Conservation (phyloP, 2,329 filamentous ascomycete genomes). For the Venturia effusa region DNA sequence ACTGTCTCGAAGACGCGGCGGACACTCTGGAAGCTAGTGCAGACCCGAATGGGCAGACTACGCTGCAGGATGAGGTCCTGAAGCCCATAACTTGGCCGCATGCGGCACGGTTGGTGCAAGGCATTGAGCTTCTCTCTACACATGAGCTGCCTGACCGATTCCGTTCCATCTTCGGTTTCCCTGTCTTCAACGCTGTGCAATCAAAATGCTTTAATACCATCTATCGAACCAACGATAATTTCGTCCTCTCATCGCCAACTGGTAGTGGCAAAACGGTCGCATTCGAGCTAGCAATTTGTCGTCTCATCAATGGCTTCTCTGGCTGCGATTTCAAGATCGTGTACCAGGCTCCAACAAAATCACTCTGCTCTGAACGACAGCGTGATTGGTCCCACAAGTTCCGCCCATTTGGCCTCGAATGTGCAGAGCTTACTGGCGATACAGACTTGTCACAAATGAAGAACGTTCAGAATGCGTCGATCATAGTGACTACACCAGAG, state of each 20-base stretch:
- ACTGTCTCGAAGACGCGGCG: background rate
- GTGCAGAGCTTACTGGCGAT: constrained; percentile 73
- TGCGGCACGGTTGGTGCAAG: constrained; percentile 39
- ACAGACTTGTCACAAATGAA: constrained; percentile 57
- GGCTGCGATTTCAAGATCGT: constrained; percentile 64
- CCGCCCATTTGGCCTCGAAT: constrained; percentile 51
- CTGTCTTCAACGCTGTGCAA: constrained; percentile 71
- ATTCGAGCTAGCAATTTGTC: constrained; percentile 73
- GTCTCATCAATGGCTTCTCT: constrained; percentile 46
- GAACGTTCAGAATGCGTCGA: constrained; percentile 61
- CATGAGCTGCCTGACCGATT: constrained; percentile 58
- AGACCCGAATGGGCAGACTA: background rate
- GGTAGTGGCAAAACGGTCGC: constrained; percentile 78
- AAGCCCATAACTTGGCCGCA: constrained; percentile 16
- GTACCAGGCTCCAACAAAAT: constrained; percentile 78
- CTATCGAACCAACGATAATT: constrained; percentile 60
- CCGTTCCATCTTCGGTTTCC: constrained; percentile 59
- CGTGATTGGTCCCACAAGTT: constrained; percentile 74
- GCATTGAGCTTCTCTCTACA: constrained; percentile 49
- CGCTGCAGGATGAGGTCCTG: background rate
- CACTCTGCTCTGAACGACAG: constrained; percentile 65
- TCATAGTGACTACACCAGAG: constrained; percentile 81
- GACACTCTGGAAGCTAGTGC: background rate
- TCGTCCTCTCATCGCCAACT: constrained; percentile 72
- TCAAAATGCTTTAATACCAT: constrained; percentile 63